These are phyloP conservation scores for Cladosporium austrohemisphaericum DNA, from an alignment of 2,329 filamentous ascomycete species.

Conservation along the genomic window DNA sequence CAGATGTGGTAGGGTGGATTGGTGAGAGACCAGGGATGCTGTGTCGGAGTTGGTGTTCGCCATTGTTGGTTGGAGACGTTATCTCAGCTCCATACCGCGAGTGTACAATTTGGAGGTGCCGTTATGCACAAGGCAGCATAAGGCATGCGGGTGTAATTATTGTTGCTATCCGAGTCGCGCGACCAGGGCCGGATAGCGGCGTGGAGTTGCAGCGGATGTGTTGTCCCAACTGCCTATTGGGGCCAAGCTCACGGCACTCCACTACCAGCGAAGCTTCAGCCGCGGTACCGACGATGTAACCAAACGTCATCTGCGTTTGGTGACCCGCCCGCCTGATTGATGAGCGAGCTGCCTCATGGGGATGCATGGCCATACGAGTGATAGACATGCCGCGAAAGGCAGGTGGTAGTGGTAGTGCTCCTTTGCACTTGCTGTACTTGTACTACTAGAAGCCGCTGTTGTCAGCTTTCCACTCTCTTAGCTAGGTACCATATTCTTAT, in stretches of 20 bases:
- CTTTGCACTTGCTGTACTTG: background rate
- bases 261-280: slow-evolving; percentile 4
- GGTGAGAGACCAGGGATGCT: slow-evolving; percentile 39
- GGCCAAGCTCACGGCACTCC: slow-evolving; percentile 5
- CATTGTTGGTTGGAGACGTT: slow-evolving; percentile 25
- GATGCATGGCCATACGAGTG: background rate
- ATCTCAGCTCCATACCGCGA: slow-evolving; percentile 16
- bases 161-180: too few species aligned
- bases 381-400: slow-evolving; percentile 9
- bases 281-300: slow-evolving; percentile 6
- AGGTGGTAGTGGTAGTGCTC: background rate
- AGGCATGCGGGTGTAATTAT: too few species aligned
- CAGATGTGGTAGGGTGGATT: slow-evolving; percentile 25
- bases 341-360: slow-evolving; percentile 10
- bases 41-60: slow-evolving; percentile 37
- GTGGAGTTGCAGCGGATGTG: background rate
- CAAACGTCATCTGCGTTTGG: slow-evolving; percentile 3
- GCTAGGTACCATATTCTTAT: too few species aligned
- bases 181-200: background rate
- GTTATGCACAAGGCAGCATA: too few species aligned
- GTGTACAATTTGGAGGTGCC: background rate
- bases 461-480: background rate
- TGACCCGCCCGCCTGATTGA: slow-evolving; percentile 11
- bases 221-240: slow-evolving; percentile 1
- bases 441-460: background rate